phyloP scores from a whole-genome alignment of 176 grass and related monocot species.

The Saccharum officinarum region DNA sequence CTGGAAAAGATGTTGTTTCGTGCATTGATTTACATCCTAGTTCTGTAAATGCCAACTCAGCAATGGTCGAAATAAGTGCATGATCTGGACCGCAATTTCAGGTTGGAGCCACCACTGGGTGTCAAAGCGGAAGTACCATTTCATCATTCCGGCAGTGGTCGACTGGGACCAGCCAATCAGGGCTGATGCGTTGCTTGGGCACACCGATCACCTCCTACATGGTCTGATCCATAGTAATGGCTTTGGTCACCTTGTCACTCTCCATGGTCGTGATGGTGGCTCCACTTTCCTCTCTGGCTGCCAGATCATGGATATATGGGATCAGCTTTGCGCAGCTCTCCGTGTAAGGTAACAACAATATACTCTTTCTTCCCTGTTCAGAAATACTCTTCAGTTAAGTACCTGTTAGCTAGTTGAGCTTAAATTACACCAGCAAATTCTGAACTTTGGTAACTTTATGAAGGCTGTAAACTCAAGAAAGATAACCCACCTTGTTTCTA shows the following conservation, averaged over 20 bases:
- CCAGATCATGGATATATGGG: constrained; percentile 89
- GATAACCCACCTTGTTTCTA: not conserved
- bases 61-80: not conserved
- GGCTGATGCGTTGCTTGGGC: constrained; percentile 43
- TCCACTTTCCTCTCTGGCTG: constrained; percentile 53
- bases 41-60: not conserved
- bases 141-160: constrained; percentile 64
- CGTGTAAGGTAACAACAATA: constrained; percentile 50
- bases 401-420: not conserved
- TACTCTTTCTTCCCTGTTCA: not conserved
- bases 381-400: not conserved
- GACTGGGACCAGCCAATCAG: constrained; percentile 56
- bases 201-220: constrained; percentile 73
- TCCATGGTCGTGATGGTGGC: constrained; percentile 53
- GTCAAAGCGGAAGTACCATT: constrained; percentile 84
- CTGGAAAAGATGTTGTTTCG: constrained; percentile 32
- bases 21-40: constrained; percentile 33
- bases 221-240: constrained; percentile 87
- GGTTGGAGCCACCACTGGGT: constrained; percentile 91
- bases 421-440: constrained; percentile 3
- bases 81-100: constrained; percentile 36
- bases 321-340: constrained; percentile 82
- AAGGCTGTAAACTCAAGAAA: constrained; percentile 18
- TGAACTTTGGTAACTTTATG: not conserved
- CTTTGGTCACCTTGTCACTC: constrained; percentile 78